Evolutionary conservation across 2,329 filamentous ascomycete species (phyloP), one percentile per base, ranked within the genome.

Genomic region (Aspergillus pseudoterreus): DNA sequence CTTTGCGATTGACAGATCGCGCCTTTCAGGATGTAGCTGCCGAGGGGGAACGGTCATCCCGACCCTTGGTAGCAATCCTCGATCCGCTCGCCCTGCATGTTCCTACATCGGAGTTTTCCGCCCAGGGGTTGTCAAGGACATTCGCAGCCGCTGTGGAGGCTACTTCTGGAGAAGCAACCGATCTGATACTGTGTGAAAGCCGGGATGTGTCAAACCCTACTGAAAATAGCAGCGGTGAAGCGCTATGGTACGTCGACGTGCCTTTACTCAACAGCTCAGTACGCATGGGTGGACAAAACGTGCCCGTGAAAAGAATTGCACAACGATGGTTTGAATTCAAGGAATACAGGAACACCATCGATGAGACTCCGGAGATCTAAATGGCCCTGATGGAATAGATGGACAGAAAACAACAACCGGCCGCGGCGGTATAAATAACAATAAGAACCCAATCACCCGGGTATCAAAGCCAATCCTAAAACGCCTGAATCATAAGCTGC

Each of bases 311-410:
- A 47, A 76, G 75, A 54, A 75, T 89, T 15, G 70, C 87, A 36
- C 74, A 76, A 15, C 80, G 85, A 32, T 91, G 88, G 87, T 90
- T 88, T 63, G 65, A 66, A 24, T 82, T 85, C 49, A 72, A 73
- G 17, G 58, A 69, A 32, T 74, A 71, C 70, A 66, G 32, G 27
- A 42, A 51, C 47, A 50, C 35, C 41, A 19, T 14, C 10, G 21
- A 43, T 39, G 39, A 45, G 11, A 49, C n/a, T n/a, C 39, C 35
- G 36, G 27, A 53, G 33, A 15, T 35, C n/a, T 58, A 36, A 51
- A 52, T 19, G 43, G 22, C 21, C 47, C 45, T 50, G 51, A 41
- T 58, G 41, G 50, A 38, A 49, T 45, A 10, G 49, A 43, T 24
- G 47, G 53, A 58, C 45, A 45, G 15, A 45, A 44, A 39, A 56